Conservation (phyloP, 2,329 filamentous ascomycete species). For the Pseudogymnoascus pannorum region DNA sequence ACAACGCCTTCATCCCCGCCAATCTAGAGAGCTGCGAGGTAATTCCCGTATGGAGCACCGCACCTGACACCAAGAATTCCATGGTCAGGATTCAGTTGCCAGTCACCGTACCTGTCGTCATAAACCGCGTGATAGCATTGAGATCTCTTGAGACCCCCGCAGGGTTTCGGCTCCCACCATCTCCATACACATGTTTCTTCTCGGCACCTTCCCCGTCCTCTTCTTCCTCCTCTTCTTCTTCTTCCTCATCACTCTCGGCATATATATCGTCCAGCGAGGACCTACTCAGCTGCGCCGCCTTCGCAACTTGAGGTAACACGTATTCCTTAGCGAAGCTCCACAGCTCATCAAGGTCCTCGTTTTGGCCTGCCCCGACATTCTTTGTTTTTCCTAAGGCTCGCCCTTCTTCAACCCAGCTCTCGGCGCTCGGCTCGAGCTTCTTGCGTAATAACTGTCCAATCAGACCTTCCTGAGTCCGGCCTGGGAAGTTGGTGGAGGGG, state of each 20-base stretch:
- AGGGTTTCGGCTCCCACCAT: conserved; percentile 21
- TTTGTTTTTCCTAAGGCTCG: conserved; percentile 37
- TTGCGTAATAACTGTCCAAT: conserved; percentile 69
- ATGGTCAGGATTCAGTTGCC: background rate
- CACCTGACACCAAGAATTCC: background rate
- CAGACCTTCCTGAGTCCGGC: conserved; percentile 57
- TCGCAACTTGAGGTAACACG: conserved; percentile 34
- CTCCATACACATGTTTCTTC: conserved; percentile 31
- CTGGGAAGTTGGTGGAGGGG: conserved; percentile 68
- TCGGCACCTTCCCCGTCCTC: conserved; percentile 27
- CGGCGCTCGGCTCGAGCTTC: conserved; percentile 72
- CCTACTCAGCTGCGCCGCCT: conserved; percentile 30
- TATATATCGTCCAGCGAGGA: conserved; percentile 29
- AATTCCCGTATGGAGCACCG: background rate
- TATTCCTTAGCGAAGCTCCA: conserved; percentile 41
- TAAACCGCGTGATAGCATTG: background rate
- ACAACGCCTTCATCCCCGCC: background rate
- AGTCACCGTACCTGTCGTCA: background rate
- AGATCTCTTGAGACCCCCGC: background rate
- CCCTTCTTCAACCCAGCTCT: conserved; percentile 63
- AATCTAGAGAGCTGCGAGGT: background rate
- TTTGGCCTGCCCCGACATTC: conserved; percentile 18
- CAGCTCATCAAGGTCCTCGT: conserved; percentile 46
- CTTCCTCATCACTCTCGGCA: conserved; percentile 26
- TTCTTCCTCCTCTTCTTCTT: conserved; percentile 19